Percentiles rank a stretch among this genome's conserved stretches.
phyloP scores from a whole-genome alignment of 202 grass and related monocot species.

The Dendrocalamus latiflorus region DNA sequence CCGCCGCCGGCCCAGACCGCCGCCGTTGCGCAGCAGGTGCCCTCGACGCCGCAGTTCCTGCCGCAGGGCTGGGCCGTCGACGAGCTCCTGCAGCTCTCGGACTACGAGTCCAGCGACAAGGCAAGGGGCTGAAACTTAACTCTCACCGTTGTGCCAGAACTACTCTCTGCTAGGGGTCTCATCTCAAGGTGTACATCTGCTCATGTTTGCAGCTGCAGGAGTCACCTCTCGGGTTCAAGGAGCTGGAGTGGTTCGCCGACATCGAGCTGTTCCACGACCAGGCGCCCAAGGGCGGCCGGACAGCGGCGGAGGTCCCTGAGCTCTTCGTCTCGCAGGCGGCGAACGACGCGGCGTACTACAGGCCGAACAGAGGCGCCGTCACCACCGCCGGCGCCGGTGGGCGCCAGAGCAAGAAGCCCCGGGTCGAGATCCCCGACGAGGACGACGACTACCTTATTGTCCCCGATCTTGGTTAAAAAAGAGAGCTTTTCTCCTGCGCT shows the following conservation, averaged over 20 bases:
- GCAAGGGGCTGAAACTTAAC: constrained; percentile 16
- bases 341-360: constrained; percentile 33
- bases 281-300: constrained; percentile 33
- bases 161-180: background rate
- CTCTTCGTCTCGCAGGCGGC: constrained; percentile 39
- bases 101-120: constrained; percentile 72
- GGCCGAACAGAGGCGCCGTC: constrained; percentile 15
- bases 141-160: background rate
- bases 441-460: constrained; percentile 73
- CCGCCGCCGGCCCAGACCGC: background rate
- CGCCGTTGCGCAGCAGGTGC: constrained; percentile 18
- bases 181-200: background rate
- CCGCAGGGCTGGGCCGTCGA: constrained; percentile 72
- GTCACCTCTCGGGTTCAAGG: constrained; percentile 55
- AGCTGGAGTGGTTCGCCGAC: constrained; percentile 83
- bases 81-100: constrained; percentile 76
- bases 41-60: constrained; percentile 48
- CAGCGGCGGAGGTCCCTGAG: constrained; percentile 57
- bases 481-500: background rate
- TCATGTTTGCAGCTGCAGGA: constrained; percentile 40
- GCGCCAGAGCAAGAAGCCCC: constrained; percentile 65
- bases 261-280: constrained; percentile 62
- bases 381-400: background rate
- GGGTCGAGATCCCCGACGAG: constrained; percentile 59
- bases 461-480: constrained; percentile 66